Evolutionary conservation across 495 filamentous ascomycete genomes (phyloP).

Genomic region (Penicillium waksmanii): DNA sequence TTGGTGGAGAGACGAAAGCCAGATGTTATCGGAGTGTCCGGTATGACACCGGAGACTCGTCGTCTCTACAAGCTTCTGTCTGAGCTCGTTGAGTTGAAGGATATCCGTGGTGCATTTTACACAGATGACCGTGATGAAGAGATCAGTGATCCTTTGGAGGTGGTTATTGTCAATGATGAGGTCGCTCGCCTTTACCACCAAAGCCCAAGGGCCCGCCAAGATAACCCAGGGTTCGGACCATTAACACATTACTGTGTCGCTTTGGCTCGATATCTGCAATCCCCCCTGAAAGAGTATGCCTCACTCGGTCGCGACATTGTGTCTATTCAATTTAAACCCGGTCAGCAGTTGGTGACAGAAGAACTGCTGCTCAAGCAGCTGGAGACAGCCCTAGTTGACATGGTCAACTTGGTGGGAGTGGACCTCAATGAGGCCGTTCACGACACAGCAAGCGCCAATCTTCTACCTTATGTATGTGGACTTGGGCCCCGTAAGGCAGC

Average conservation of each 20-base stretch:
- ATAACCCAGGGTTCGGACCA: conserved; percentile 76
- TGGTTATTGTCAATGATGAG: conserved; percentile 93
- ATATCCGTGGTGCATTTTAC: conserved; percentile 73
- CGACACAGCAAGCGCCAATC: conserved; percentile 77
- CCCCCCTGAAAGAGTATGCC: conserved; percentile 93
- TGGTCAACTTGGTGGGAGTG: conserved; percentile 95
- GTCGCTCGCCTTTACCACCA: conserved; percentile 92
- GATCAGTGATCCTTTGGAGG: conserved; percentile 74
- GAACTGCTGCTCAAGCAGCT: conserved; percentile 84
- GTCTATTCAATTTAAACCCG: conserved; percentile 84
- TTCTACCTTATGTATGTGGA: conserved; percentile 90
- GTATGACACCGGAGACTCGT: conserved; percentile 87
- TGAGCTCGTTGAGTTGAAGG: conserved; percentile 71
- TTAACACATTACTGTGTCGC: conserved; percentile 87
- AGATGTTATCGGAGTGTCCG: conserved; percentile 87
- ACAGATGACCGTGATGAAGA: conserved; percentile 64
- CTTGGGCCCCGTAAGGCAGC: conserved; percentile 91
- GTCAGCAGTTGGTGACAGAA: conserved; percentile 82
- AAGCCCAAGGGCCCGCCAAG: conserved; percentile 76
- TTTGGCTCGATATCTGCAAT: conserved; percentile 87
- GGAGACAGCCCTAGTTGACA: conserved; percentile 94
- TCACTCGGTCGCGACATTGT: conserved; percentile 85
- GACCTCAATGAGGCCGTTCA: conserved; percentile 88
- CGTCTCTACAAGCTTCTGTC: conserved; percentile 79
- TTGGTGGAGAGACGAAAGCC: conserved; percentile 75